Base-by-base conservation (phyloP, 2,329 filamentous ascomycete species). In the Sarocladiaceae sp. region DNA sequence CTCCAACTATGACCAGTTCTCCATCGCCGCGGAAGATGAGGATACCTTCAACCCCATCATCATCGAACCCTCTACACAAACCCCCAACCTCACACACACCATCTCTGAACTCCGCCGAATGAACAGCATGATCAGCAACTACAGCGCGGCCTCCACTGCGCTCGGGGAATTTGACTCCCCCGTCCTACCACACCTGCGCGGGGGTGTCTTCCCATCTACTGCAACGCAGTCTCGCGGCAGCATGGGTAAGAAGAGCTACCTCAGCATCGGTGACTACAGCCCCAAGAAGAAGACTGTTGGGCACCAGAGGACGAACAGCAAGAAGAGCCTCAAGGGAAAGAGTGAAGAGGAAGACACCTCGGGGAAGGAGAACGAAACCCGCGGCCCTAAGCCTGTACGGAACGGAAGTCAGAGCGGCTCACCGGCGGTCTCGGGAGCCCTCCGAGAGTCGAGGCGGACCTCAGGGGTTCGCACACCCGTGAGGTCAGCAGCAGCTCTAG, bases 81-180 rank as follows among this genome's bases (percentile, higher is more conserved):
- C n/a, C 45, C 34, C 16, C 18, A 39, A 20, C 18, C 42, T 33
- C 13, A 45, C 45, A 6, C 43, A 57, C 48, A 66, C 72, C 2
- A 69, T 78, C 23, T 66, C 67, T 15, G 69, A 76, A 56, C 68
- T 80, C 45, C 68, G 76, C 9, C 66, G 74, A 42, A 79, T 78
- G 74, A 78, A 80, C 60, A 77, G 72, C 57, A 59, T 70, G 44
- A 53, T 74, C 34, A 74, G 68, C 52, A 62, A 66, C 2, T 62
- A 65, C 45, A 73, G 70, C 59, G 56, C 58, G 15, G 61, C 63
- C 2, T 68, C 69, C 1, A 52, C 63, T 2, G 66, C 59, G 46
- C 41, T 50, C 13, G 32, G 45, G 24, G 29, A 48, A 24, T 23
- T 19, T 23, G 37, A 44, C 3, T 13, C 26, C 13, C 64, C 67